Evolutionary conservation across 768 basidiomycete genomes (phyloP), one percentile per base, ranked within the genome.

Genomic region (Bullera alba): DNA sequence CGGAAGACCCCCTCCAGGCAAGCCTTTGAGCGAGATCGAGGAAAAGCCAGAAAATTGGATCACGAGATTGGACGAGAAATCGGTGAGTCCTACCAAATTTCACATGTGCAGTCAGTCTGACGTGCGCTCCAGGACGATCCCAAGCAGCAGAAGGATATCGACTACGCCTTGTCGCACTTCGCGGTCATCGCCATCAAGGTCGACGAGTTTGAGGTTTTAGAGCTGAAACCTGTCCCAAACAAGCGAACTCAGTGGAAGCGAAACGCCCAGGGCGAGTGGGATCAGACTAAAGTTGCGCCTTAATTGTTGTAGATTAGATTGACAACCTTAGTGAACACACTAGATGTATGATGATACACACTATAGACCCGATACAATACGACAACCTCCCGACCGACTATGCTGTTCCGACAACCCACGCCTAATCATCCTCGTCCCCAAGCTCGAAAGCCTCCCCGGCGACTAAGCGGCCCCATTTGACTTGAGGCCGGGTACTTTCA

Each of bases 211-310:
- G 70, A 72, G 41, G 55, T 51, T 27, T 57, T 72, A 44, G 66
- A 72, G 42, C 61, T 72, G 29, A 70, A 69, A 39, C 53, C 57
- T 12, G 51, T 58, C 14, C 70, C 70, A 4, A 72, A 72, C 48
- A 47, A 50, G 25, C 42, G 66, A 12, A 65, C 61, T 1, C 67
- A 65, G 17, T 72, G 63, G 63, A 60, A 29, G 2, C 52, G 46
- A 38, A 42, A 61, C 41, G 30, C n/a, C 16, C 57, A 61, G 30
- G 64, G 60, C 3, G 30, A 46, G 23, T 68, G 66, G 66, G 49
- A 62, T 19, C 53, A 63, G 53, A 34, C 28, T 28, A 44, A 57
- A n/a, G 65, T 67, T 10, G 58, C 61, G 5, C 64, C 64, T 25
- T 66, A 50, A 46, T 23, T 43, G 42, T 39, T 8, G 10, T 10